Base-by-base conservation (phyloP, 441 rosid genomes). In the California macrophylla region DNA sequence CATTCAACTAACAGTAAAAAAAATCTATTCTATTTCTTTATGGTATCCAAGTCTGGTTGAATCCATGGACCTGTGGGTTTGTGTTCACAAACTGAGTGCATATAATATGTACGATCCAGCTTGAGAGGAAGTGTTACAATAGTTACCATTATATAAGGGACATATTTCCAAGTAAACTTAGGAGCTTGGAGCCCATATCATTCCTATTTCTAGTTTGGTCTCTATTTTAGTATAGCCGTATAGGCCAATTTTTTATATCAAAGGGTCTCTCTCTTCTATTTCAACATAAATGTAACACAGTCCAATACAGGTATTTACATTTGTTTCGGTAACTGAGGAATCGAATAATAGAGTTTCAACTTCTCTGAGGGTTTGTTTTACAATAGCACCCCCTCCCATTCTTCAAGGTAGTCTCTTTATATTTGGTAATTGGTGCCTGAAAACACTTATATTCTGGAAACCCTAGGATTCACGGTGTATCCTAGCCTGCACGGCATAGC, bases 401-500 rank as follows among this genome's bases (percentile, higher is more conserved):
- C 28, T 58, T 24, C 28, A 2, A 23, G 13, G 9, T 60, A 21
- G 21, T 60, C 6, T 60, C 30, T 60, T 32, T 25, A 60, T 13
- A 6, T 60, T 60, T 25, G 64, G 32, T 24, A 60, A 25, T 25
- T 25, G 32, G 29, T 60, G 21, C n/a, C 64, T 60, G 64, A 60
- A 58, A 60, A 60, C 64, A 26, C 61, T 54, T 58, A 0, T 3
- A 12, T 24, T 24, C 32, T 60, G 29, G 32, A 25, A 60, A 60
- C 30, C 64, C 64, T 60, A 25, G 7, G 9, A 60, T 32, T 60
- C 64, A 12, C 12, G 30, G 12, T 60, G 32, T 26, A 24, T 10
- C 61, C 61, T 54, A 16, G 56, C 56, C 64, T 23, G 64, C 28
- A 58, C 25, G 64, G 29, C 64, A 47, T 38, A 36, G 54, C 16